A percentile compares a stretch with the other conserved stretches of the same genome.
Evolutionary conservation across 179 eudicot genomes (phyloP).

Genomic region (Silene vulgaris): DNA sequence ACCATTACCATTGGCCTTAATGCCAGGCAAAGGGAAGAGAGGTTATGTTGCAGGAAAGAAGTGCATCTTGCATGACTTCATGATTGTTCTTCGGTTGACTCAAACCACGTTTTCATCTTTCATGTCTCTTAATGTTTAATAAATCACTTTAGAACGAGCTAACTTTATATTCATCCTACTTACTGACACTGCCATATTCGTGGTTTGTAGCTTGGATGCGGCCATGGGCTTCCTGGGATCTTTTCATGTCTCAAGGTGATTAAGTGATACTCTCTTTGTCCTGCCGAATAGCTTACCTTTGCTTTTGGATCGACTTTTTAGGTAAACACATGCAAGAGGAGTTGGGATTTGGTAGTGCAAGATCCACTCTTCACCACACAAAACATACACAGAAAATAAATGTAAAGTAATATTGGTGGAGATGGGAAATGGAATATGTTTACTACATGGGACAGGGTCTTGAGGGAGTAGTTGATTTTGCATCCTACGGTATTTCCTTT

Average conservation of each 20-base stretch:
- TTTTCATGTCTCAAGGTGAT: slow-evolving; percentile 75
- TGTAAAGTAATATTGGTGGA: background rate
- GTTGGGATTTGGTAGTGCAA: background rate
- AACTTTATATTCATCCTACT: background rate
- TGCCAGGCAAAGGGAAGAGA: background rate
- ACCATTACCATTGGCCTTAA: background rate
- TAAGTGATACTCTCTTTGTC: background rate
- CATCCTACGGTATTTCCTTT: background rate
- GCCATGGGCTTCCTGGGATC: slow-evolving; percentile 98
- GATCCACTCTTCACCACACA: background rate
- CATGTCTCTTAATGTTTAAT: background rate
- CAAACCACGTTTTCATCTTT: background rate
- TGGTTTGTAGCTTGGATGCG: slow-evolving; percentile 77
- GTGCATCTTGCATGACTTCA: background rate
- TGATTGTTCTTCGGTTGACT: background rate
- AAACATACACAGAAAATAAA: background rate
- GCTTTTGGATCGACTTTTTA: background rate
- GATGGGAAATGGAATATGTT: background rate
- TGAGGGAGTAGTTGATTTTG: background rate
- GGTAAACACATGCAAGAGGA: background rate
- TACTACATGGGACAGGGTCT: background rate
- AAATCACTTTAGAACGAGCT: background rate
- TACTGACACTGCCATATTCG: slow-evolving; percentile 8
- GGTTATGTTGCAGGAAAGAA: background rate
- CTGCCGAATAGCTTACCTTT: background rate